Base-by-base conservation (phyloP, 257 asterid genomes). In the Nicotiana sylvestris region DNA sequence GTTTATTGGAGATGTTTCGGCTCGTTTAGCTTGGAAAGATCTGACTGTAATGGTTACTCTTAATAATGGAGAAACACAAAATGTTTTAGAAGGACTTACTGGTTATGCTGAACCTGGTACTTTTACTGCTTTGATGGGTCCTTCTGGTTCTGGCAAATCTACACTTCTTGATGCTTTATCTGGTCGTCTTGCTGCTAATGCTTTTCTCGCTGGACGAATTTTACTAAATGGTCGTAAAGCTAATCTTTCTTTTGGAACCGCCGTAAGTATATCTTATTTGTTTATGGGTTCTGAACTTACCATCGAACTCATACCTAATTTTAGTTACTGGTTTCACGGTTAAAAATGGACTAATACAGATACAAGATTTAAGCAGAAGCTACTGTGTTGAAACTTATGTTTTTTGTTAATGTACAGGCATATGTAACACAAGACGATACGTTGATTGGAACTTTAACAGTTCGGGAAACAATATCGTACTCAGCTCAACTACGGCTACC, bases 51-150 rank as follows among this genome's bases (percentile, higher is more conserved):
- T 92, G 88, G 99, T 96, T 2, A 94, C 95, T 3, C 88, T 95
- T 9, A 84, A 89, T 79, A 94, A 89, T 66, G 97, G 99, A 6
- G 97, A 91, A 46, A 88, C 97, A 0, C 98, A 93, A 85, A 94
- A 91, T 67, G 99, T 95, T 46, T 67, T 95, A 30, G 98, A 95
- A 80, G 88, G 86, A 11, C 93, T 95, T 4, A 87, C 92, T 6
- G 98, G 99, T 0, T 95, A 94, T 29, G 98, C 99, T 1, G 99
- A 95, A 82, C 97, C 99, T 9, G 99, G 99, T 78, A 87, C 95
- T 39, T 91, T 95, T 68, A 95, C 99, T 1, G 99, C 99, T 0
- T 93, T 95, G 66, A 95, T 95, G 99, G 99, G 99, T 5, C 99
- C 99, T 49, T 95, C 99, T 5, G 99, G 99, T 67, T 95, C 99